phyloP scores from a whole-genome alignment of 768 basidiomycete species.

The Russula emetica region DNA sequence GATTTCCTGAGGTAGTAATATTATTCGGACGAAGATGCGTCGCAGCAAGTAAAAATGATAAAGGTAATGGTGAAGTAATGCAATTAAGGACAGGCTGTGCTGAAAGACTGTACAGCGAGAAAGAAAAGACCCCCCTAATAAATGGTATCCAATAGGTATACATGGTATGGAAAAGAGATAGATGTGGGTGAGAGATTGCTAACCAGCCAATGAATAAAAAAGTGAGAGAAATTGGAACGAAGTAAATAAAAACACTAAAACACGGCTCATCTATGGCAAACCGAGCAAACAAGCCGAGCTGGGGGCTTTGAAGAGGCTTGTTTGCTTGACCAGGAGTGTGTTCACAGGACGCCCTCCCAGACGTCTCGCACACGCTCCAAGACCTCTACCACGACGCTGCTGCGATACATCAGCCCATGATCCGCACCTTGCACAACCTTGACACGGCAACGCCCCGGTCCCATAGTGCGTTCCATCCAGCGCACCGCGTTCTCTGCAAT shows the following conservation, averaged over 20 bases:
- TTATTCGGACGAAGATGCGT: slow-evolving; percentile 9
- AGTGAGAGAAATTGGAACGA: slow-evolving; percentile 1
- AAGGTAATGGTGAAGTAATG: slow-evolving; percentile 13
- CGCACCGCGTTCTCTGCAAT: slow-evolving; percentile 86
- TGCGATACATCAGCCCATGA: slow-evolving; percentile 91
- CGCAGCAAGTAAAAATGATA: slow-evolving; percentile 19
- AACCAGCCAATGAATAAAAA: slow-evolving; percentile 10
- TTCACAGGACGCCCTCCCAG: slow-evolving; percentile 31
- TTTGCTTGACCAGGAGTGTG: neutral
- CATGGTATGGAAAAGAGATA: slow-evolving; percentile 17
- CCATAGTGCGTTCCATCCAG: slow-evolving; percentile 90
- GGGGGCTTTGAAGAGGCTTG: neutral
- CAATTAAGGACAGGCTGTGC: slow-evolving; percentile 12
- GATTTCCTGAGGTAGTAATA: neutral
- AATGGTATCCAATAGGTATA: slow-evolving; percentile 25
- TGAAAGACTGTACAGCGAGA: slow-evolving; percentile 18
- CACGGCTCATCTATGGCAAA: neutral
- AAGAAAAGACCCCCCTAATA: neutral
- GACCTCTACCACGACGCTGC: slow-evolving; percentile 80
- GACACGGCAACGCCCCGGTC: slow-evolving; percentile 66
- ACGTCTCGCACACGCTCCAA: slow-evolving; percentile 62
- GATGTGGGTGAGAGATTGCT: neutral
- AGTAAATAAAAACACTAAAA: slow-evolving; percentile 2
- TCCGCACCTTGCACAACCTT: slow-evolving; percentile 84
- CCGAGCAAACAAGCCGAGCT: neutral